A percentile compares a stretch with the other conserved stretches of the same genome.
phyloP scores from a whole-genome alignment of 2,329 filamentous ascomycete genomes.

The Fusarium sterilihyphosum region DNA sequence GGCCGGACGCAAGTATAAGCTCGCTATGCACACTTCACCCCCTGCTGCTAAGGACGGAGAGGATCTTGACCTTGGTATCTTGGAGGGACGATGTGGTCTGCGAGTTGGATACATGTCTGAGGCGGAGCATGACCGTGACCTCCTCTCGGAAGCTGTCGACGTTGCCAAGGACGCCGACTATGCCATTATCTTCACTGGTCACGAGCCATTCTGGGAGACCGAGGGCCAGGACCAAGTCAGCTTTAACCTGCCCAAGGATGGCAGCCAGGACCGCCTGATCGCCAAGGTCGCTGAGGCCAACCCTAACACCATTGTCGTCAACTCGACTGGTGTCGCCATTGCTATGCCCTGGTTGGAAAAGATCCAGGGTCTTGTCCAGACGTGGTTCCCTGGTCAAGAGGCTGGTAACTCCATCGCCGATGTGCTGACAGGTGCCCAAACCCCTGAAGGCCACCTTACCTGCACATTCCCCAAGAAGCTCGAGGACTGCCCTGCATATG shows the following conservation, averaged over 20 bases:
- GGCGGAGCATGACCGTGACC: constrained; percentile 48
- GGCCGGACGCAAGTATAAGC: constrained; percentile 46
- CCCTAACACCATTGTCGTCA: constrained; percentile 67
- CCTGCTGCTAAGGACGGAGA: constrained; percentile 35
- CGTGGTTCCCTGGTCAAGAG: constrained; percentile 78
- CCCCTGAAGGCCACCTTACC: constrained; percentile 72
- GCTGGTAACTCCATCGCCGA: constrained; percentile 75
- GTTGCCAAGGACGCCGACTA: constrained; percentile 69
- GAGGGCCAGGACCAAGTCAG: constrained; percentile 77
- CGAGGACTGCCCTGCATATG: constrained; percentile 72
- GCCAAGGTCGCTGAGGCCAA: constrained; percentile 65
- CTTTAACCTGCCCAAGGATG: constrained; percentile 69
- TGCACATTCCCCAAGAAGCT: constrained; percentile 69
- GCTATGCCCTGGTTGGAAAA: constrained; percentile 65
- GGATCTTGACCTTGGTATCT: constrained; percentile 46
- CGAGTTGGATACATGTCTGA: constrained; percentile 47
- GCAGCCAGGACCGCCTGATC: constrained; percentile 70
- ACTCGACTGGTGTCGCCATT: constrained; percentile 73
- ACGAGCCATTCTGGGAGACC: constrained; percentile 60
- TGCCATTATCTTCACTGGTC: constrained; percentile 64
- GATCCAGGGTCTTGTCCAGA: constrained; percentile 69
- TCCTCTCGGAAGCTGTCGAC: constrained; percentile 61
- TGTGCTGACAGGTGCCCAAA: constrained; percentile 71
- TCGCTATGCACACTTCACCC: constrained; percentile 45
- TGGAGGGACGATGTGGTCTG: constrained; percentile 47